Evolutionary conservation across 441 rosid genomes (phyloP).

Genomic region (Pelargonium citronellum): DNA sequence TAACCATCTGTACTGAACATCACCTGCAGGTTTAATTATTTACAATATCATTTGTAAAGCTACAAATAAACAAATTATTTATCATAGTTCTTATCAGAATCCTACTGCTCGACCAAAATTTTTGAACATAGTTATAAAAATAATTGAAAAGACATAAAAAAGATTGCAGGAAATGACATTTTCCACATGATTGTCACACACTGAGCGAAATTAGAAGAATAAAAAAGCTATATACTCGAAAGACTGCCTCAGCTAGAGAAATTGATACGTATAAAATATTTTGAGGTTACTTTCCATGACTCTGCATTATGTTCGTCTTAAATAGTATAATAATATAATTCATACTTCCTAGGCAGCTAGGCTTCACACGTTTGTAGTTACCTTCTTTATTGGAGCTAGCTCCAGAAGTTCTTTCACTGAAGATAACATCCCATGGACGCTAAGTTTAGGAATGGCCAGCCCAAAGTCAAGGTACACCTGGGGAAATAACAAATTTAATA

Average conservation of each 20-base stretch:
- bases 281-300: neutral
- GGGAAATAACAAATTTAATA: constrained; percentile 25
- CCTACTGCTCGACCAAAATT: no score
- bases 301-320: neutral
- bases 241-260: neutral
- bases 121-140: no score
- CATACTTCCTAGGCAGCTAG: constrained; percentile 8
- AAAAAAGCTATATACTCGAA: neutral
- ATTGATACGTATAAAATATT: neutral
- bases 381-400: constrained; percentile 85
- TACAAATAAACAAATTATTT: neutral
- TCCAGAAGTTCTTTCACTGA: constrained; percentile 84
- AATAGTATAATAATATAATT: neutral
- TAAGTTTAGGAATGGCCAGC: constrained; percentile 89
- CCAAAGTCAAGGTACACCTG: constrained; percentile 96
- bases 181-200: no score
- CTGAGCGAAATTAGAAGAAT: no score
- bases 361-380: constrained; percentile 23
- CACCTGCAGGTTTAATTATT: constrained; percentile 48
- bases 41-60: neutral
- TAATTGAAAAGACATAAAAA: no score
- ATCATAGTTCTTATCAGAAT: no score
- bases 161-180: no score
- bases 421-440: constrained; percentile 78
- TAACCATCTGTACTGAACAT: constrained; percentile 97